Conservation (phyloP, 768 basidiomycete genomes). For the Suillus subluteus region DNA sequence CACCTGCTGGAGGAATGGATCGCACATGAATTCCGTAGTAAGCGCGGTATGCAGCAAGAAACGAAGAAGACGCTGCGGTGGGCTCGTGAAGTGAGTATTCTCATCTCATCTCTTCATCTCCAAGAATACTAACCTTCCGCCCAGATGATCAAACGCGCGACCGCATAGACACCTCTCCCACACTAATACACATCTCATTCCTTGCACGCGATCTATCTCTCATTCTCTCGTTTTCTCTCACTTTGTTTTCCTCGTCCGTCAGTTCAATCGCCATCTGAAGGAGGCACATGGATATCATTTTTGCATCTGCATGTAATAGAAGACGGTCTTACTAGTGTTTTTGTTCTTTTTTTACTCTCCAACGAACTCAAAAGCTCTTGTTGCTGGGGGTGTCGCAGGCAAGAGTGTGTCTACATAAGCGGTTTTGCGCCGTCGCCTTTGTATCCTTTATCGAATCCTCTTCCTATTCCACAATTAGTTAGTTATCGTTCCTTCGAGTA, state of each 20-base stretch:
- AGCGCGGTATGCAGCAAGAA: constrained; percentile 72
- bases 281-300: constrained; percentile 58
- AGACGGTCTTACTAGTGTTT: constrained; percentile 30
- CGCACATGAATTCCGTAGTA: constrained; percentile 70
- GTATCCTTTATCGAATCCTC: constrained; percentile 14
- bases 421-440: not conserved
- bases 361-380: constrained; percentile 11
- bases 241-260: constrained; percentile 21
- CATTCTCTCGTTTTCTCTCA: constrained; percentile 18
- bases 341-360: constrained; percentile 4
- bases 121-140: constrained; percentile 5
- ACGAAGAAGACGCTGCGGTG: constrained; percentile 90
- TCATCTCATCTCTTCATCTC: not conserved
- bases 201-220: constrained; percentile 54
- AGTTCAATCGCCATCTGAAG: constrained; percentile 65
- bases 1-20: constrained; percentile 81
- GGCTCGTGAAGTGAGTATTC: constrained; percentile 80
- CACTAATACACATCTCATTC: constrained; percentile 33
- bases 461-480: constrained; percentile 11
- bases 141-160: constrained; percentile 82
- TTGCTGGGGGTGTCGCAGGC: not conserved
- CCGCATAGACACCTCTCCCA: constrained; percentile 57
- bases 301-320: constrained; percentile 65
- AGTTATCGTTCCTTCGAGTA: constrained; percentile 14
- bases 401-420: not conserved